Evolutionary conservation across 768 basidiomycete species (phyloP).

Genomic region (Phlebiopsis flavidoalba): DNA sequence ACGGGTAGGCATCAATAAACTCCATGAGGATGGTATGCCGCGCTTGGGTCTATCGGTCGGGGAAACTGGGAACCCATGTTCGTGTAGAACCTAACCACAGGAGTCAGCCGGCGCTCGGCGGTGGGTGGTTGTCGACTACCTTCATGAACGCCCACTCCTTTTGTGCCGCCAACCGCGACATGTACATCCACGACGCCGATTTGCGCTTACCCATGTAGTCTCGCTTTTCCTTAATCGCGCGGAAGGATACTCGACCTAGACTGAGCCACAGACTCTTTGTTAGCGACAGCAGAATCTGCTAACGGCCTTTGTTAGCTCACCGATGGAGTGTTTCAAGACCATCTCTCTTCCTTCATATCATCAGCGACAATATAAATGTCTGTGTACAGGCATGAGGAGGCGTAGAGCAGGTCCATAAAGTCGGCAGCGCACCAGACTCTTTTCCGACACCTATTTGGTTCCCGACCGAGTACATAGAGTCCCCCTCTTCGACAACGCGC

Average conservation of each 20-base stretch:
- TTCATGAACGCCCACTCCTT: slow-evolving; percentile 99
- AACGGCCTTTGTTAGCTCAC: slow-evolving; percentile 35
- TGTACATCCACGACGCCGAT: slow-evolving; percentile 99
- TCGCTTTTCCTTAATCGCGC: slow-evolving; percentile 92
- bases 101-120: not conserved
- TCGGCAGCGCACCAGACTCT: slow-evolving; percentile 68
- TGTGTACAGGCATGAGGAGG: slow-evolving; percentile 20
- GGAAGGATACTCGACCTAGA: slow-evolving; percentile 94
- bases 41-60: slow-evolving; percentile 87
- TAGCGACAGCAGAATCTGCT: not conserved
- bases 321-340: slow-evolving; percentile 92
- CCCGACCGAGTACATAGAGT: slow-evolving; percentile 85
- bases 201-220: slow-evolving; percentile 96
- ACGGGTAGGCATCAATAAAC: slow-evolving; percentile 88
- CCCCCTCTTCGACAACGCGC: slow-evolving; percentile 86
- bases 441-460: slow-evolving; percentile 99
- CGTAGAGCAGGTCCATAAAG: not conserved
- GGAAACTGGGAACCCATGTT: slow-evolving; percentile 94
- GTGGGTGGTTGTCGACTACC: slow-evolving; percentile 35
- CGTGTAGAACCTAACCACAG: slow-evolving; percentile 69
- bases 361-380: slow-evolving; percentile 92
- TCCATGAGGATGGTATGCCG: slow-evolving; percentile 97
- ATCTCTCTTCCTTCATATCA: slow-evolving; percentile 75
- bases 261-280: slow-evolving; percentile 33
- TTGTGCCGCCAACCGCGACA: slow-evolving; percentile 93